Conservation (phyloP, 2,329 filamentous ascomycete species). For the Penicillium decumbens region DNA sequence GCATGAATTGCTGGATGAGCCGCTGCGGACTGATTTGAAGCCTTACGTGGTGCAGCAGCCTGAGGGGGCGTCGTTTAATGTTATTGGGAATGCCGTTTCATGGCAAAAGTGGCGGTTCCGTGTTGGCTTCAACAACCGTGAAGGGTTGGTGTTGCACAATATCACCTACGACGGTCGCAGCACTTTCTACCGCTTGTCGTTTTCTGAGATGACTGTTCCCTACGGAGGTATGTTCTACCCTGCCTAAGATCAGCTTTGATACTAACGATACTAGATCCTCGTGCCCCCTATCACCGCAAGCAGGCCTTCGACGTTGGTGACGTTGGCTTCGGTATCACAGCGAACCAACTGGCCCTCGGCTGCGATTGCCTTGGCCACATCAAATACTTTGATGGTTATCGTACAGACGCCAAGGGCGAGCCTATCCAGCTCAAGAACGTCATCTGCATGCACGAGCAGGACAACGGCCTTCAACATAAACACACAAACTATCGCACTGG, state of each 20-base stretch:
- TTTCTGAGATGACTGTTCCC: constrained; percentile 62
- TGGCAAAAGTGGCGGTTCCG: constrained; percentile 66
- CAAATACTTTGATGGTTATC: constrained; percentile 59
- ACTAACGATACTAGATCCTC: constrained; percentile 48
- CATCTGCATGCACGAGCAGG: constrained; percentile 67
- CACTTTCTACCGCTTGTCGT: constrained; percentile 62
- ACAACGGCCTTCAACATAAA: constrained; percentile 66
- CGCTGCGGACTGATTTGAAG: constrained; percentile 61
- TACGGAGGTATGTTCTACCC: constrained; percentile 34
- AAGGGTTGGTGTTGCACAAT: constrained; percentile 66
- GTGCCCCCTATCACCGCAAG: constrained; percentile 65
- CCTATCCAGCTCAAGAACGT: constrained; percentile 59
- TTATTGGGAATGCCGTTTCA: constrained; percentile 53
- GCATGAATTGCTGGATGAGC: constrained; percentile 63
- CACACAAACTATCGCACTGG: constrained; percentile 68
- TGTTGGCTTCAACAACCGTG: constrained; percentile 58
- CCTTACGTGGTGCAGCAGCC: constrained; percentile 62
- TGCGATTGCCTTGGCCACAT: constrained; percentile 69
- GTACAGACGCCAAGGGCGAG: constrained; percentile 57
- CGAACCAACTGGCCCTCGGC: constrained; percentile 65
- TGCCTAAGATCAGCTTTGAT: neutral
- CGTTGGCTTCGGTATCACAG: constrained; percentile 61
- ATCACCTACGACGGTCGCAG: constrained; percentile 59
- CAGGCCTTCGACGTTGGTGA: constrained; percentile 68
- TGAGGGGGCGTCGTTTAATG: constrained; percentile 59